Base-by-base conservation (phyloP, 257 asterid genomes). In the Primulina tabacum region DNA sequence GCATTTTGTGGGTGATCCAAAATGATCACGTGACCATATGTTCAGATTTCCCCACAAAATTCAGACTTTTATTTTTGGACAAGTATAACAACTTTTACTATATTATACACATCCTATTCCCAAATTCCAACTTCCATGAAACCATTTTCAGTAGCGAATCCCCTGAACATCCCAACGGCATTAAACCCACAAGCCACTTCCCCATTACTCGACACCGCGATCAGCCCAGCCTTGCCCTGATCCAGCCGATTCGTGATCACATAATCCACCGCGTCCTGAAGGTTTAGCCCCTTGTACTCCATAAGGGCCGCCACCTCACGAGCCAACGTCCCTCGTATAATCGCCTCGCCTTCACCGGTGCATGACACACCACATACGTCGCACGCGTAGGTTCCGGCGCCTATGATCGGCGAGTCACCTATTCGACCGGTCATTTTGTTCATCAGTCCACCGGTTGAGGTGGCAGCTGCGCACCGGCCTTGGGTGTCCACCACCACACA, bases 311-410 rank as follows among this genome's bases (percentile, higher is more conserved):
- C 95, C 81, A 90, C 97, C 32, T 93, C 99, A 0, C 99, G 96
- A 0, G 97, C 99, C 6, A 93, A 86, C n/a, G 99, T 93, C 8
- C 96, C 94, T 1, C 99, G 95, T 56, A 93, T 87, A 75, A 93
- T 93, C 20, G 99, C 99, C 78, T 93, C 99, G 0, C 99, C 99
- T 55, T 93, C 99, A 0, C 99, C 99, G 0, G 99, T 93, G 85
- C 99, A 93, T 3, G 99, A 93, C 1, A 93, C 97, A 4, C 86
- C 99, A 16, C 99, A 93, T 0, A 87, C 12, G 6, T 87, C 83
- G 7, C 90, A 62, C 0, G 99, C 99, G 29, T 93, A 93, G 0
- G 99, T 93, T 8, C 99, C 99, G 0, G 97, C 89, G 2, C 99
- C 99, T 2, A 93, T 93, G 26, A 93, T 47, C 0, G 99, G 99